Evolutionary conservation across 164 flowering plant species (phyloP).

Genomic region (Macadamia tetraphylla): DNA sequence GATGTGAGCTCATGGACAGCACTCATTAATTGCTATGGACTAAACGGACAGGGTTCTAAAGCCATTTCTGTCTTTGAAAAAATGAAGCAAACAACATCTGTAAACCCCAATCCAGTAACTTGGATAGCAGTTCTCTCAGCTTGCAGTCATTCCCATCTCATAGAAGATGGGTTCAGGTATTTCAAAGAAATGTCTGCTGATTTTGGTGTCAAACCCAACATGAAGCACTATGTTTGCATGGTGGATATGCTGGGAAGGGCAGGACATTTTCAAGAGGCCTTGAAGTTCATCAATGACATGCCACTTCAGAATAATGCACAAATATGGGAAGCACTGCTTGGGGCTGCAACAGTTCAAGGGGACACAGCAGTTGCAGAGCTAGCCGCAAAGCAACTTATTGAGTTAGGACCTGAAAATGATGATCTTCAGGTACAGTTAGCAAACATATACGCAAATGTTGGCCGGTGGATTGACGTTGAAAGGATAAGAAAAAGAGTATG

Average conservation of each 20-base stretch:
- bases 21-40: constrained; percentile 13
- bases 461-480: constrained; percentile 11
- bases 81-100: constrained; percentile 8
- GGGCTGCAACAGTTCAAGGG: constrained; percentile 16
- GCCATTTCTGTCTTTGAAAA: constrained; percentile 12
- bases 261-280: constrained; percentile 11
- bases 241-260: constrained; percentile 22
- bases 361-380: constrained; percentile 6
- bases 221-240: constrained; percentile 17
- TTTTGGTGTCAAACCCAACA: constrained; percentile 12
- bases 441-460: constrained; percentile 12
- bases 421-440: constrained; percentile 10
- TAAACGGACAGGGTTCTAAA: constrained; percentile 9
- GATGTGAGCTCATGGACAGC: constrained; percentile 20
- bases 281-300: constrained; percentile 15
- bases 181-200: constrained; percentile 6
- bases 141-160: constrained; percentile 14
- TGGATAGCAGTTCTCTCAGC: constrained; percentile 13
- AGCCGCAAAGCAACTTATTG: constrained; percentile 6
- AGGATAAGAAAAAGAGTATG: constrained; percentile 7
- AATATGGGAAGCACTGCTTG: constrained; percentile 18
- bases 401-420: constrained; percentile 9
- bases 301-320: constrained; percentile 11
- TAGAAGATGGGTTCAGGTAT: constrained; percentile 13
- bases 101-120: constrained; percentile 11